These are phyloP conservation scores for Epichloe amarillans DNA, from an alignment of 2,329 filamentous ascomycete genomes.

Conservation along the genomic window DNA sequence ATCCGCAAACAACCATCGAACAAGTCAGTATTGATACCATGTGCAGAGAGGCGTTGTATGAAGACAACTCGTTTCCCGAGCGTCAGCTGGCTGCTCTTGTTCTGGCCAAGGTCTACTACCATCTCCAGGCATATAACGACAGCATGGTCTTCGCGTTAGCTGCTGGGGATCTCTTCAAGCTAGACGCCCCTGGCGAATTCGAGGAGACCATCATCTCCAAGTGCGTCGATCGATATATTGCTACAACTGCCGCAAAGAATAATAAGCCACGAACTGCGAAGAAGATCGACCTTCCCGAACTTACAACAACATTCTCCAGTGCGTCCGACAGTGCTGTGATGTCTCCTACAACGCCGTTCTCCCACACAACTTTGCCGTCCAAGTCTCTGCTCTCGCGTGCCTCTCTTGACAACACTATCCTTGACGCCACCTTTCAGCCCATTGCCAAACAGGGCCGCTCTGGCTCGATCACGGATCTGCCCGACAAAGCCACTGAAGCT, in stretches of 20 bases:
- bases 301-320: conserved; percentile 67
- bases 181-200: conserved; percentile 84
- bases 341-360: conserved; percentile 89
- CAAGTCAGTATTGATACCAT: not conserved
- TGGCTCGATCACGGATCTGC: conserved; percentile 50
- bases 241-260: conserved; percentile 46
- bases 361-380: conserved; percentile 80
- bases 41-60: conserved; percentile 82
- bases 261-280: conserved; percentile 28
- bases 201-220: conserved; percentile 98
- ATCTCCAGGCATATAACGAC: conserved; percentile 96
- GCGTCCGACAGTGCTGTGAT: conserved; percentile 57
- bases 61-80: conserved; percentile 89
- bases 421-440: conserved; percentile 45
- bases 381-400: conserved; percentile 89
- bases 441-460: conserved; percentile 39
- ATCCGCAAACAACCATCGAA: not conserved
- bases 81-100: conserved; percentile 89
- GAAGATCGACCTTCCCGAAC: conserved; percentile 44
- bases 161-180: conserved; percentile 86
- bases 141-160: conserved; percentile 97
- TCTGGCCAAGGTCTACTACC: conserved; percentile 96
- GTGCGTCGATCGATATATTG: conserved; percentile 96
- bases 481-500: conserved; percentile 58
- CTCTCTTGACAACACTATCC: conserved; percentile 49